phyloP scores from a whole-genome alignment of 2,329 filamentous ascomycete species.

The Fusarium anthophilum region DNA sequence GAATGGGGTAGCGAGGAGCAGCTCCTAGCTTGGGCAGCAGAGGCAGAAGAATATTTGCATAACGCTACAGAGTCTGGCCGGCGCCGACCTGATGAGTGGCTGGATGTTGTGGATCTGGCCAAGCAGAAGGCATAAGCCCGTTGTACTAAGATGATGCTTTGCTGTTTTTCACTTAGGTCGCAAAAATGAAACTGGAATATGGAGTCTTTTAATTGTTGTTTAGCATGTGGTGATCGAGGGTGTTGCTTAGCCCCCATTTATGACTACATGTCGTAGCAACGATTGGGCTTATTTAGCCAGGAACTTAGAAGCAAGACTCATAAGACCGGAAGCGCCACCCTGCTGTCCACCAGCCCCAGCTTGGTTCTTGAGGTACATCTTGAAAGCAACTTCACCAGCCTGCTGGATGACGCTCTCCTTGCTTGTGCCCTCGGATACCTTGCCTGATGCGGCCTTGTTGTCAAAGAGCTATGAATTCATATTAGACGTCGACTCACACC shows the following conservation, averaged over 20 bases:
- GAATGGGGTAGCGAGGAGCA: conserved; percentile 75
- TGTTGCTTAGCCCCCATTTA: neutral
- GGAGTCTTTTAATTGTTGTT: neutral
- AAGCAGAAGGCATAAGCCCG: conserved; percentile 10
- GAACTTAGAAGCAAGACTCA: conserved; percentile 60
- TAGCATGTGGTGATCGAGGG: neutral
- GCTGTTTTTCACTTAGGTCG: neutral
- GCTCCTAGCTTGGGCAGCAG: conserved; percentile 67
- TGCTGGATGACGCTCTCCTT: conserved; percentile 84
- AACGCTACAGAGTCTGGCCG: conserved; percentile 59
- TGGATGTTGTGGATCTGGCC: conserved; percentile 60
- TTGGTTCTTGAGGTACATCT: conserved; percentile 89
- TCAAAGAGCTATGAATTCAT: conserved; percentile 66
- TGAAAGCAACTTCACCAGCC: conserved; percentile 86
- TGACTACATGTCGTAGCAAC: neutral
- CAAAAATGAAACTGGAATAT: neutral
- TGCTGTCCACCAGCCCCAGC: conserved; percentile 49
- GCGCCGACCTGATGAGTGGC: conserved; percentile 63
- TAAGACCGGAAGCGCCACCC: conserved; percentile 52
- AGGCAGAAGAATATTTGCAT: conserved; percentile 66
- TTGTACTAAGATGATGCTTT: neutral
- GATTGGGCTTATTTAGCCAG: conserved; percentile 36
- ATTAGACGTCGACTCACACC: neutral
- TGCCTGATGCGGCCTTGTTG: conserved; percentile 63
- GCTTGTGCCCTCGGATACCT: conserved; percentile 66